phyloP scores from a whole-genome alignment of 768 basidiomycete species.

The Mycena leptocephala region DNA sequence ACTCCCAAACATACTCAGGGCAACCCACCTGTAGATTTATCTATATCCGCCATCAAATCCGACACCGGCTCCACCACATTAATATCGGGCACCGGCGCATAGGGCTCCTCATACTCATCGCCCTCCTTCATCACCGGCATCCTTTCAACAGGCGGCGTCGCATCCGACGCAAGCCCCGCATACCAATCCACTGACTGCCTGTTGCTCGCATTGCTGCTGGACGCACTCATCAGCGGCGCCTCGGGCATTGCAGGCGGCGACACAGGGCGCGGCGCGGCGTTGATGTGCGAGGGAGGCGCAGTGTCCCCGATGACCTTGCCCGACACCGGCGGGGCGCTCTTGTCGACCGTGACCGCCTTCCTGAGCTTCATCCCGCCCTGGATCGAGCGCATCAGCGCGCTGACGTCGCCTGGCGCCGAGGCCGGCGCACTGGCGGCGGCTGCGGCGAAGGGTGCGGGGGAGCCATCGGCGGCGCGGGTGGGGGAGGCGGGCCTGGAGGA shows the following conservation, averaged over 20 bases:
- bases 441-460: constrained; percentile 47
- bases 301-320: constrained; percentile 87
- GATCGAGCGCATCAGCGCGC: constrained; percentile 85
- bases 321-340: constrained; percentile 77
- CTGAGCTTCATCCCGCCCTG: constrained; percentile 81
- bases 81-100: constrained; percentile 67
- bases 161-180: constrained; percentile 86
- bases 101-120: constrained; percentile 64
- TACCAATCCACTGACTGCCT: constrained; percentile 95
- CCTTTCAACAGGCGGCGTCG: constrained; percentile 49
- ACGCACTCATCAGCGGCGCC: constrained; percentile 43
- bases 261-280: constrained; percentile 57
- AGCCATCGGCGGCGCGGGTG: constrained; percentile 47
- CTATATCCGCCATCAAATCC: constrained; percentile 82
- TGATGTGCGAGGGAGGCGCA: constrained; percentile 81
- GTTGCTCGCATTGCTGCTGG: constrained; percentile 69
- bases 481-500: constrained; percentile 46
- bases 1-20: background rate
- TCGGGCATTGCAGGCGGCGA: constrained; percentile 51
- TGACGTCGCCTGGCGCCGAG: constrained; percentile 64
- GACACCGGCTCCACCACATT: constrained; percentile 64
- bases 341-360: constrained; percentile 88
- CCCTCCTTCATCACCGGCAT: constrained; percentile 74
- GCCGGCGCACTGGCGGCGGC: constrained; percentile 53
- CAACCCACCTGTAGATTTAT: constrained; percentile 71